Base-by-base conservation (phyloP, 2,329 filamentous ascomycete species). In the Paraphoma chrysanthemicola region DNA sequence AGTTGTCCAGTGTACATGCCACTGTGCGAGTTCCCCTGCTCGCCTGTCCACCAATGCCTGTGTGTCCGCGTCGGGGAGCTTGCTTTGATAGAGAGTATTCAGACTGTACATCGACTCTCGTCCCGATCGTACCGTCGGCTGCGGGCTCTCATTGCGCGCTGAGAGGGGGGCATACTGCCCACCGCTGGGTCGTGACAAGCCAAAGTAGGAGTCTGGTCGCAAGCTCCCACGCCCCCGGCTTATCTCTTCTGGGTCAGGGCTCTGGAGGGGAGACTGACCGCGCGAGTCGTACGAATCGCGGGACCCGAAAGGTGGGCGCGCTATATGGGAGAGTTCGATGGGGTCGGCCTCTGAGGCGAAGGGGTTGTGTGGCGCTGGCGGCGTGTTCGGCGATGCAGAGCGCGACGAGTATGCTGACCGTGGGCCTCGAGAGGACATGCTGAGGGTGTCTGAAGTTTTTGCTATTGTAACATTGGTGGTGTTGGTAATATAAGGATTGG, bases 1-100 rank as follows among this genome's bases (percentile, higher is more conserved):
- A 7, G 71, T 76, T 2, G 62, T 61, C 73, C 72, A 77, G 49
- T 77, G 72, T 45, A 77, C 57, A 18, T 71, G 62, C 73, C 73
- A 77, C 55, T 72, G 57, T n/a, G 71, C 74, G 9, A 75, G 47
- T 48, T 75, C 71, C 16, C 74, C 69, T 11, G 72, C 64, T 48
- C 74, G 66, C 45, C 67, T 56, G 23, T 75, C 69, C 8, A 74
- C 66, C 29, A 77, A 51, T 38, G 65, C 70, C 54, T 77, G 72
- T 7, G 72, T 69, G 29, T 69, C 68, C 5, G 67, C 66, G 53
- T 77, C 73, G 41, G 58, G 51, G 2, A 64, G 66, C 55, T 72
- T 75, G 44, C 63, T 64, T 9, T 66, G 62, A 30, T 62, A 68
- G 2, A 73, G 46, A 17, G 67, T 66, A n/a, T 59, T 59, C 28